Conservation (phyloP, 495 filamentous ascomycete species). For the Aspergillus homomorphus region DNA sequence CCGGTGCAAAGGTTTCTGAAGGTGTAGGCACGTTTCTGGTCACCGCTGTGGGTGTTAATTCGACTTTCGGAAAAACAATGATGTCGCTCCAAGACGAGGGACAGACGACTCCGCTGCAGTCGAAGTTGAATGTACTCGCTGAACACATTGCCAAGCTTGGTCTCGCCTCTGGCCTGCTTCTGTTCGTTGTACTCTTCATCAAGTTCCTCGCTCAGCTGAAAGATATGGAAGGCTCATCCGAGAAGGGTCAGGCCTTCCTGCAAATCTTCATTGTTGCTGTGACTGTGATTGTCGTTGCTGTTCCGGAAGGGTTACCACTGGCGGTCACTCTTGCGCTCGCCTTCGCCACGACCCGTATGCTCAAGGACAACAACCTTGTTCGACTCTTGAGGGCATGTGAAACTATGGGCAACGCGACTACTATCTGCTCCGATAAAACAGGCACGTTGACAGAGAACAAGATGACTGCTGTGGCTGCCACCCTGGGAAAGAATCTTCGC, state of each 20-base stretch:
- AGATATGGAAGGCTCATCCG: slow-evolving; percentile 50
- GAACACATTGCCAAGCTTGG: slow-evolving; percentile 94
- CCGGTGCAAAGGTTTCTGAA: slow-evolving; percentile 88
- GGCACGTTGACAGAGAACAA: slow-evolving; percentile 93
- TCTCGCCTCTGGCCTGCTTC: slow-evolving; percentile 71
- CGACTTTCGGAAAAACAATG: slow-evolving; percentile 87
- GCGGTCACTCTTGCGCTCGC: slow-evolving; percentile 92
- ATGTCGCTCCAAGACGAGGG: slow-evolving; percentile 88
- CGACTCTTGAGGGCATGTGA: slow-evolving; percentile 89
- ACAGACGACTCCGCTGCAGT: slow-evolving; percentile 91
- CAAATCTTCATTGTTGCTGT: slow-evolving; percentile 93
- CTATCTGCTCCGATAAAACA: slow-evolving; percentile 95
- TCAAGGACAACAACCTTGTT: slow-evolving; percentile 93
- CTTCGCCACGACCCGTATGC: slow-evolving; percentile 92
- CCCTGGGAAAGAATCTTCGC: slow-evolving; percentile 62
- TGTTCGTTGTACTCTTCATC: slow-evolving; percentile 92
- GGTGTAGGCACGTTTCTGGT: slow-evolving; percentile 84
- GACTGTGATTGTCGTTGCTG: slow-evolving; percentile 92
- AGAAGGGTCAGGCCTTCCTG: slow-evolving; percentile 85
- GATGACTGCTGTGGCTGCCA: slow-evolving; percentile 83
- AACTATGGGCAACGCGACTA: slow-evolving; percentile 98
- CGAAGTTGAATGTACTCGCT: slow-evolving; percentile 85
- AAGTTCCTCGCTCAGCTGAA: slow-evolving; percentile 73
- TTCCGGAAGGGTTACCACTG: slow-evolving; percentile 88
- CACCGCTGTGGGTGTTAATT: slow-evolving; percentile 83